Evolutionary conservation across 2,329 filamentous ascomycete genomes (phyloP).

Genomic region (Cordyceps sp.): DNA sequence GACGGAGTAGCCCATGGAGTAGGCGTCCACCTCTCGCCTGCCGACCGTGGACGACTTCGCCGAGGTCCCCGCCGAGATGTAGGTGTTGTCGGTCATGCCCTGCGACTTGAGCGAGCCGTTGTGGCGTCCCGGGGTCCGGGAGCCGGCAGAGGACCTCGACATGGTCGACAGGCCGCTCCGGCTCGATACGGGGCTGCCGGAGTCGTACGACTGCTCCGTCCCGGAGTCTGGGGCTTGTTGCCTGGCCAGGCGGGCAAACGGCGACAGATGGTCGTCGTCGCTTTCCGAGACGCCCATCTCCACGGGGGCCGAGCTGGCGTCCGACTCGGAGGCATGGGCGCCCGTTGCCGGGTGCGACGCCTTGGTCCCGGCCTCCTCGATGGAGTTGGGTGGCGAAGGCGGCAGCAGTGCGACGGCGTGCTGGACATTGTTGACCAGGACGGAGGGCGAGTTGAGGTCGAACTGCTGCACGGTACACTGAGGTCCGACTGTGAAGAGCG

Average conservation of each 20-base stretch:
- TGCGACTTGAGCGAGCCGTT: constrained; percentile 34
- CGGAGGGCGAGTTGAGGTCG: constrained; percentile 67
- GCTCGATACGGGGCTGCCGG: constrained; percentile 50
- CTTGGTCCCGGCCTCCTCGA: constrained; percentile 50
- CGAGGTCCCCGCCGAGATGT: constrained; percentile 48
- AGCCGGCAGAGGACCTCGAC: constrained; percentile 37
- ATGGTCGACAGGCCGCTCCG: constrained; percentile 43
- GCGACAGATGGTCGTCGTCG: constrained; percentile 63
- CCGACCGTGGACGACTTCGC: constrained; percentile 17
- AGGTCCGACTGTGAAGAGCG: constrained; percentile 75
- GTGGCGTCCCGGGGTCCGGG: constrained; percentile 31
- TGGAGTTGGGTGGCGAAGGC: constrained; percentile 67
- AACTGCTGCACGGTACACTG: constrained; percentile 91
- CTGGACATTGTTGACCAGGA: constrained; percentile 74
- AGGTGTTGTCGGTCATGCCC: constrained; percentile 44
- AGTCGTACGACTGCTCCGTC: constrained; percentile 38
- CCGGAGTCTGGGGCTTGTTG: constrained; percentile 48
- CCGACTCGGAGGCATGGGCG: constrained; percentile 34
- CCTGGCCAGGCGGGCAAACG: constrained; percentile 57
- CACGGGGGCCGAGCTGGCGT: constrained; percentile 35
- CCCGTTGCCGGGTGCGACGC: constrained; percentile 27
- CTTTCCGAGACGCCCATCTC: constrained; percentile 50
- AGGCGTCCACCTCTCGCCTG: constrained; percentile 27
- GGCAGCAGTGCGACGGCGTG: constrained; percentile 66
- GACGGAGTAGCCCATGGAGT: constrained; percentile 30